A percentile compares a stretch with the other conserved stretches of the same genome.
These are phyloP conservation scores for Calamus simplicifolius DNA, from an alignment of 176 grass and related monocot genomes.

Conservation along the genomic window DNA sequence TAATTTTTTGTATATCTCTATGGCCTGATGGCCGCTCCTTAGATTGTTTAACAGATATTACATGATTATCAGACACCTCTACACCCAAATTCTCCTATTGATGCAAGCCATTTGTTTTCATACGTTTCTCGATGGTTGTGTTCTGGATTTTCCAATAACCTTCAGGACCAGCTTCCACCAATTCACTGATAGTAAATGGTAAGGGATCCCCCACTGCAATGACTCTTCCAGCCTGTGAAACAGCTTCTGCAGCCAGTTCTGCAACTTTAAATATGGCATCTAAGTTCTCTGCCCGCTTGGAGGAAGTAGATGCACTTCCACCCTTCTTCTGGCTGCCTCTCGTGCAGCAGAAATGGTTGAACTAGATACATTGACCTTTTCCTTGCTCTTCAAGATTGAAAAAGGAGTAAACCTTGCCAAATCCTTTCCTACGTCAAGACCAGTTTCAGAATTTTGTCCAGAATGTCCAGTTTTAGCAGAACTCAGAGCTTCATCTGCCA, in stretches of 20 bases:
- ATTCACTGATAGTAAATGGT: conserved; percentile 68
- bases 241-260: conserved; percentile 78
- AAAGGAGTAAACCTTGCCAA: conserved; percentile 25
- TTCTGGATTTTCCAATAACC: conserved; percentile 66
- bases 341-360: conserved; percentile 80
- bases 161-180: conserved; percentile 73
- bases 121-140: conserved; percentile 34
- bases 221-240: conserved; percentile 70
- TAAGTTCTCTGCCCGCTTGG: conserved; percentile 90
- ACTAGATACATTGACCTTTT: conserved; percentile 22
- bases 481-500: conserved; percentile 71
- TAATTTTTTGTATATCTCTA: conserved; percentile 16
- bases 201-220: conserved; percentile 91
- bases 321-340: conserved; percentile 76
- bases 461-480: conserved; percentile 23
- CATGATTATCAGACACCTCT: conserved; percentile 20
- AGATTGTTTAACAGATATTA: conserved; percentile 26
- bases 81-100: conserved; percentile 17
- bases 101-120: conserved; percentile 9
- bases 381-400: conserved; percentile 46
- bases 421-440: conserved; percentile 23
- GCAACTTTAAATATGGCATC: conserved; percentile 89
- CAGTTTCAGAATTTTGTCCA: conserved; percentile 14
- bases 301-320: conserved; percentile 82
- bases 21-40: conserved; percentile 28